Evolutionary conservation across 2,329 filamentous ascomycete genomes (phyloP).

Genomic region (Claviceps paspali): DNA sequence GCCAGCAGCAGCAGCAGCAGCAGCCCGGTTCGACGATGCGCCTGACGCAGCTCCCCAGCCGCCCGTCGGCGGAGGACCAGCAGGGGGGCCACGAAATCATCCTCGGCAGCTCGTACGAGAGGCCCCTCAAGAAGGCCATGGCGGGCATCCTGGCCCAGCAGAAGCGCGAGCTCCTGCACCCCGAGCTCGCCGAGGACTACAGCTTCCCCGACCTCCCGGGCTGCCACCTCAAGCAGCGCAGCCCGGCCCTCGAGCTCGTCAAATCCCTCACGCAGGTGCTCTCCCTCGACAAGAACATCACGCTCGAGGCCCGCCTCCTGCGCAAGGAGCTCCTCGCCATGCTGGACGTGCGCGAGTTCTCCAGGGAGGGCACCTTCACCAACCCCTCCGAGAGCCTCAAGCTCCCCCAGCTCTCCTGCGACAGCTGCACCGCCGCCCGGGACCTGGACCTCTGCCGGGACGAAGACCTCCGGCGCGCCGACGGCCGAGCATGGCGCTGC

Average conservation of each 20-base stretch:
- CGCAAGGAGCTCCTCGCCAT: constrained; percentile 78
- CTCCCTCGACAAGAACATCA: constrained; percentile 78
- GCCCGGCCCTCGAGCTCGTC: constrained; percentile 77
- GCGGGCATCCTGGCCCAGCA: constrained; percentile 68
- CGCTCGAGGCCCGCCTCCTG: constrained; percentile 71
- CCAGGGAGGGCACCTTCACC: constrained; percentile 67
- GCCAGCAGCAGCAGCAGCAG: constrained; percentile 21
- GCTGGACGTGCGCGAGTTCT: constrained; percentile 93
- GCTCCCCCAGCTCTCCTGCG: constrained; percentile 65
- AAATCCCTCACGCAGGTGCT: constrained; percentile 90
- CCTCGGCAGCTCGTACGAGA: constrained; percentile 71
- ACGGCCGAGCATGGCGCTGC: constrained; percentile 54
- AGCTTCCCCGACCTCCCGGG: constrained; percentile 68
- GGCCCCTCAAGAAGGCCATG: constrained; percentile 81
- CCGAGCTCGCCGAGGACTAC: constrained; percentile 77
- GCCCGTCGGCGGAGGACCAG: constrained; percentile 38
- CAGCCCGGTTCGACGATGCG: constrained; percentile 33
- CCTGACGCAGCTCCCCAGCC: constrained; percentile 43
- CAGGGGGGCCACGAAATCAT: constrained; percentile 41
- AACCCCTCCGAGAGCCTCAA: constrained; percentile 69
- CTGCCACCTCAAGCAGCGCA: constrained; percentile 37
- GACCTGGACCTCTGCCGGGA: constrained; percentile 91
- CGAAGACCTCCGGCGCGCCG: constrained; percentile 48
- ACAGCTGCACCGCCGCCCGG: constrained; percentile 75
- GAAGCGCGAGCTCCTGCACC: constrained; percentile 76